phyloP scores from a whole-genome alignment of 129 eudicot species.

The Apium graveolens region DNA sequence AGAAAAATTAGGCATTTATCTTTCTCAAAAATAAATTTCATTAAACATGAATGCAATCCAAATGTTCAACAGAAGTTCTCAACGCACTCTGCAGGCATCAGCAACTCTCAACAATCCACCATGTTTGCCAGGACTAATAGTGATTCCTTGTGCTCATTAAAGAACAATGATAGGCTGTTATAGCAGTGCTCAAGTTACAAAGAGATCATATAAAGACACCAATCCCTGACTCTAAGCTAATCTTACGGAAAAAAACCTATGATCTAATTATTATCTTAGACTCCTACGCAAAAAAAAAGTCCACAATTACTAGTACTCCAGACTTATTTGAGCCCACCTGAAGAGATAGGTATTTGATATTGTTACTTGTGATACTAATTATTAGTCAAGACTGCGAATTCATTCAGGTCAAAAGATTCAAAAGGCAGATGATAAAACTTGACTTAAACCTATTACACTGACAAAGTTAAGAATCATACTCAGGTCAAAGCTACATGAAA shows the following conservation, averaged over 20 bases:
- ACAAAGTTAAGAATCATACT: not conserved
- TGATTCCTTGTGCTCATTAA: not conserved
- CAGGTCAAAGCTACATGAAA: constrained; percentile 7
- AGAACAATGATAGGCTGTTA: not conserved
- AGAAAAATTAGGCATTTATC: not conserved
- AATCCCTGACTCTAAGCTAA: not conserved
- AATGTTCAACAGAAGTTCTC: not conserved
- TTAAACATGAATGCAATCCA: not conserved
- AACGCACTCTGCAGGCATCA: not conserved
- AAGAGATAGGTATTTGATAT: not conserved
- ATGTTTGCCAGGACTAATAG: not conserved
- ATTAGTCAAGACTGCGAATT: not conserved
- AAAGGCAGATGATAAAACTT: not conserved
- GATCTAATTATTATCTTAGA: not conserved
- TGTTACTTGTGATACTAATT: not conserved
- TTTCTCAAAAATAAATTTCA: not conserved
- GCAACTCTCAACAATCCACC: not conserved
- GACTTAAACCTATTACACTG: not conserved
- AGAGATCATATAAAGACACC: not conserved
- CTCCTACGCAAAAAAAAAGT: not conserved
- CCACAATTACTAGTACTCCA: not conserved
- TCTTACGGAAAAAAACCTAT: not conserved
- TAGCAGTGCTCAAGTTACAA: not conserved
- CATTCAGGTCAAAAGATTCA: not conserved
- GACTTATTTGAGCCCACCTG: not conserved